A percentile compares a stretch with the other conserved stretches of the same genome.
Conservation (phyloP, 2,329 filamentous ascomycete genomes). For the Conoideocrella luteorostrata region DNA sequence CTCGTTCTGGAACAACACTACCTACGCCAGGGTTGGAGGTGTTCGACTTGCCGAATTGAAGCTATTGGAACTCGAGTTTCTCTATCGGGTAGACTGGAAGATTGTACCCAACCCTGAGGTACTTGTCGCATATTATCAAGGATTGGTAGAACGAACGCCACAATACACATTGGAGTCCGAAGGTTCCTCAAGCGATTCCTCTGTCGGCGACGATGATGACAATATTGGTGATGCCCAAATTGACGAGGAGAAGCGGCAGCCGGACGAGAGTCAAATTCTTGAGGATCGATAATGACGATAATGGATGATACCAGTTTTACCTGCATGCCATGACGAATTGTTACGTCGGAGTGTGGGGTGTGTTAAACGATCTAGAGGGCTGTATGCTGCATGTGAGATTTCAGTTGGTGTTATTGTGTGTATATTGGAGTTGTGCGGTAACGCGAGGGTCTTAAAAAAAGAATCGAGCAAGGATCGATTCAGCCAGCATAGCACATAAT, state of each 20-base stretch:
- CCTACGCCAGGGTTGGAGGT: slow-evolving; percentile 89
- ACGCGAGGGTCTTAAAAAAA: no score
- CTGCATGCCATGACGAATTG: background rate
- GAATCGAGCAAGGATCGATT: no score
- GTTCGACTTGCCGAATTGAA: slow-evolving; percentile 87
- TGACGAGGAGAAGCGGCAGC: slow-evolving; percentile 21
- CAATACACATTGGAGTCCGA: slow-evolving; percentile 46
- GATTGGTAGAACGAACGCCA: slow-evolving; percentile 64
- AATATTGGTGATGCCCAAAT: slow-evolving; percentile 28
- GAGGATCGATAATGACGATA: slow-evolving; percentile 8
- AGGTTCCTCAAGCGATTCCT: slow-evolving; percentile 15
- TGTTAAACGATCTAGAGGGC: background rate
- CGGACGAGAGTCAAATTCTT: slow-evolving; percentile 10
- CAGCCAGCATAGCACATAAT: no score
- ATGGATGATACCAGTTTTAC: slow-evolving; percentile 13
- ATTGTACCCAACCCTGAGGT: slow-evolving; percentile 95
- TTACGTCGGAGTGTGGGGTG: background rate
- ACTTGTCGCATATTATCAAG: slow-evolving; percentile 86
- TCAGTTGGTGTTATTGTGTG: no score
- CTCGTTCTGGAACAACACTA: slow-evolving; percentile 97
- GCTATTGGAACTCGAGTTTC: slow-evolving; percentile 84
- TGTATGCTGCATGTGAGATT: no score
- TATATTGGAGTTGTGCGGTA: no score
- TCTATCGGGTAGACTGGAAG: slow-evolving; percentile 89
- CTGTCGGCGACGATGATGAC: slow-evolving; percentile 9